These are phyloP conservation scores for Penicillium verrucosum DNA, from an alignment of 2,329 filamentous ascomycete genomes.

Conservation along the genomic window DNA sequence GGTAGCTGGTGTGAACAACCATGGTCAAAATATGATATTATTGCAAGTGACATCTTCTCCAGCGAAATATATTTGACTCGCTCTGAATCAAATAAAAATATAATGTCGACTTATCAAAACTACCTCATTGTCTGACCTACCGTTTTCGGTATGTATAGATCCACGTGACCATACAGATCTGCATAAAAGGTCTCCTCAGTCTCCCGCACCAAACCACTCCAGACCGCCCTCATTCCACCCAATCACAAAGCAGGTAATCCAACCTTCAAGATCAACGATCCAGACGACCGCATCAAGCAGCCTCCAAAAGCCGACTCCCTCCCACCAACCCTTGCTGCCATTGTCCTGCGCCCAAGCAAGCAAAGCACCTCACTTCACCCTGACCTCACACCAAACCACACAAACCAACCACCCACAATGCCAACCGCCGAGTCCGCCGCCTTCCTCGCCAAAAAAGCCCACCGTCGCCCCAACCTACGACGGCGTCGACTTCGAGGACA, in stretches of 20 bases:
- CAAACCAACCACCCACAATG: constrained; percentile 44
- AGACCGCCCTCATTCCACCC: constrained; percentile 24
- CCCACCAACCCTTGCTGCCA: constrained; percentile 6
- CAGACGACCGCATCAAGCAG: constrained; percentile 18
- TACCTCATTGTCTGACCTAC: background rate
- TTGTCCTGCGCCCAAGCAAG: background rate
- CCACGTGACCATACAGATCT: constrained; percentile 6
- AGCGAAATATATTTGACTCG: accelerated
- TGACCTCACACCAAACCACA: background rate
- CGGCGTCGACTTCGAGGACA: constrained; percentile 65
- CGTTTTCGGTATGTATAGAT: background rate
- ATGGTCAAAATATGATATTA: background rate
- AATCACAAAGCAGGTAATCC: constrained; percentile 30
- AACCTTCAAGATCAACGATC: constrained; percentile 21
- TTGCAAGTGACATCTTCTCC: accelerated
- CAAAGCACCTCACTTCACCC: background rate
- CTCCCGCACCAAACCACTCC: background rate
- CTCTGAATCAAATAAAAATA: background rate
- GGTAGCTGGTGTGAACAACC: background rate
- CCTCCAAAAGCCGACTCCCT: constrained; percentile 3
- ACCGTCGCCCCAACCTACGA: constrained; percentile 64
- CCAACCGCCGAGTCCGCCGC: constrained; percentile 62
- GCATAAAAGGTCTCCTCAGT: background rate
- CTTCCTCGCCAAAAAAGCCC: constrained; percentile 64
- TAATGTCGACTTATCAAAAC: background rate